A percentile compares a stretch with the other conserved stretches of the same genome.
These are phyloP conservation scores for Piper betle DNA, from an alignment of 164 flowering plant species.

Conservation along the genomic window DNA sequence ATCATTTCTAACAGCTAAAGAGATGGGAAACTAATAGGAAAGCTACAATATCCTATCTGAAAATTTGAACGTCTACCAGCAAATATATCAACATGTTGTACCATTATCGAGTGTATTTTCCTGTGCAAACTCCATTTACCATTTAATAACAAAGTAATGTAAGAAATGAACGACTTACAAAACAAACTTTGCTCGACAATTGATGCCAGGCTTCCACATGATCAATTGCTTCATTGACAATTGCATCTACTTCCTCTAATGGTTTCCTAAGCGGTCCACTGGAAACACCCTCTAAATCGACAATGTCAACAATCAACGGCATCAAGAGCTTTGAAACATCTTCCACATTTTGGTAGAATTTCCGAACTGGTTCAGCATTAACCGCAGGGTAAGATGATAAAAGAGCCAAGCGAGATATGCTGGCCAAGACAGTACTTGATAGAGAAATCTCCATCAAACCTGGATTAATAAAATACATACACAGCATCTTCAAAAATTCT, in stretches of 20 bases:
- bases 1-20: background rate
- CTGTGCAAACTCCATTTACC: background rate
- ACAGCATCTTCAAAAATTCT: too few relatives aligned
- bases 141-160: background rate
- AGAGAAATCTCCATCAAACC: conserved; percentile 75
- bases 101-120: background rate
- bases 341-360: conserved; percentile 47
- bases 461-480: conserved; percentile 10
- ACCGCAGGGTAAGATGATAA: conserved; percentile 34
- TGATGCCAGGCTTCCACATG: conserved; percentile 58
- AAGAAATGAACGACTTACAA: conserved; percentile 36
- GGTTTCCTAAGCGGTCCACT: conserved; percentile 37
- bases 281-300: conserved; percentile 39
- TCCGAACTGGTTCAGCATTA: conserved; percentile 37
- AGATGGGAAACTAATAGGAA: background rate
- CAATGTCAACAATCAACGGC: conserved; percentile 50
- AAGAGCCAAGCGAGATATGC: conserved; percentile 33
- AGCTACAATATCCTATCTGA: background rate
- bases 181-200: conserved; percentile 63
- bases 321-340: conserved; percentile 53
- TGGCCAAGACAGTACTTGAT: conserved; percentile 50
- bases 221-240: conserved; percentile 47
- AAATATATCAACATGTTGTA: background rate
- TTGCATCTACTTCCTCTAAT: conserved; percentile 39
- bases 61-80: background rate